phyloP scores from a whole-genome alignment of 257 asterid species.

The Agastache rugosa region DNA sequence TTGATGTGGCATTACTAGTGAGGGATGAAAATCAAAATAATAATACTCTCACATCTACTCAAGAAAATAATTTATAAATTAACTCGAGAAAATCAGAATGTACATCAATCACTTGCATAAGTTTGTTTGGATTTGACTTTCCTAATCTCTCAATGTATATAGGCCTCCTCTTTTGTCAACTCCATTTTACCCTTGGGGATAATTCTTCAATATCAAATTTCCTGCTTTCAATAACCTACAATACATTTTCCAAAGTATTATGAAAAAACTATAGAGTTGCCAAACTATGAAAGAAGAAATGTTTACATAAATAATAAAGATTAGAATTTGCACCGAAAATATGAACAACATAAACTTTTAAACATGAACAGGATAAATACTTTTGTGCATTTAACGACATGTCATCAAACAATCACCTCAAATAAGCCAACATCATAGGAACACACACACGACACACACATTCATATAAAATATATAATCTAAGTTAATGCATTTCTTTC shows the following conservation, averaged over 20 bases:
- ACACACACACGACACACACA: no score
- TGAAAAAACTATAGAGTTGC: constrained; percentile 24
- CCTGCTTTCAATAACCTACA: constrained; percentile 91
- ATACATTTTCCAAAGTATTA: constrained; percentile 26
- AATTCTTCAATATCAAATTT: constrained; percentile 81
- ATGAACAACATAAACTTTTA: not conserved
- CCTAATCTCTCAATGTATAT: constrained; percentile 91
- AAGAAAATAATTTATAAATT: no score
- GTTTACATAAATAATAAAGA: constrained; percentile 9
- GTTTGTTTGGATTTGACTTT: constrained; percentile 83
- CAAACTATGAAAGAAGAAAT: constrained; percentile 29
- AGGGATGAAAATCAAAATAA: no score
- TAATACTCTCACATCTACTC: no score
- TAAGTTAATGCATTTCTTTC: no score
- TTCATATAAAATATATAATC: no score
- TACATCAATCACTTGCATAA: constrained; percentile 94
- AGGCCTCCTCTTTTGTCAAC: constrained; percentile 94
- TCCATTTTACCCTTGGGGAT: constrained; percentile 97
- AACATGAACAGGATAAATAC: not conserved
- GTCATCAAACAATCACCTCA: constrained; percentile 14
- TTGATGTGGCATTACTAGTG: no score
- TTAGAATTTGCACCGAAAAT: not conserved
- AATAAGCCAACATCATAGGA: not conserved
- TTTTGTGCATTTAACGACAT: constrained; percentile 10
- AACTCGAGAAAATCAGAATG: no score